Conservation (phyloP, 768 basidiomycete genomes). For the Zangia roseola region DNA sequence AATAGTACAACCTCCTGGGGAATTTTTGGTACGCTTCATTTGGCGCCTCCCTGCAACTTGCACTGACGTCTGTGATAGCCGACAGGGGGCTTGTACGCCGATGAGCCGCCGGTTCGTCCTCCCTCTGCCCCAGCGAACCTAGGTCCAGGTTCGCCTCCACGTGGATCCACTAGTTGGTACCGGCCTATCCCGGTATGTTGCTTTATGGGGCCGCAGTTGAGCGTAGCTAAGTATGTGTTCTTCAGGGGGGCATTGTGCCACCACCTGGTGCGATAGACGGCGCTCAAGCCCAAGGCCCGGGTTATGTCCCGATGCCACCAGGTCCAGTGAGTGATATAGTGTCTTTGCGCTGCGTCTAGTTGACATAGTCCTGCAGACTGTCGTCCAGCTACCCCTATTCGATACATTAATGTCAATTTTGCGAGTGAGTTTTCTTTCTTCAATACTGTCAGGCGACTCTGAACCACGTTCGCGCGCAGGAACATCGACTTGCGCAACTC, state of each 20-base stretch:
- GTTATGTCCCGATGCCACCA: slow-evolving; percentile 46
- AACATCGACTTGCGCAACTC: slow-evolving; percentile 70
- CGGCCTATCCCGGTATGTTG: slow-evolving; percentile 18
- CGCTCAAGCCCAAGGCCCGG: slow-evolving; percentile 25
- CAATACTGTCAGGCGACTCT: background rate
- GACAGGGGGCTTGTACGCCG: slow-evolving; percentile 12
- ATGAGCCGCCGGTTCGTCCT: slow-evolving; percentile 12
- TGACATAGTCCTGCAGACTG: slow-evolving; percentile 41
- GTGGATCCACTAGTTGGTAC: slow-evolving; percentile 27
- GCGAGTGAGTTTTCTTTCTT: slow-evolving; percentile 42
- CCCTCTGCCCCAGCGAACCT: slow-evolving; percentile 24
- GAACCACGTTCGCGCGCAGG: slow-evolving; percentile 41
- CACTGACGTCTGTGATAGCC: slow-evolving; percentile 20
- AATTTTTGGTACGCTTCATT: slow-evolving; percentile 17
- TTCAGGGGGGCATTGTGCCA: slow-evolving; percentile 21
- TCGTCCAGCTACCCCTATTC: slow-evolving; percentile 64
- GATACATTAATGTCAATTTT: slow-evolving; percentile 69
- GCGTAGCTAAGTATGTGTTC: background rate
- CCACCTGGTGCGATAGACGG: slow-evolving; percentile 27
- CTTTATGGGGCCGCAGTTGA: background rate
- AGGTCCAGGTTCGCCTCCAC: slow-evolving; percentile 15
- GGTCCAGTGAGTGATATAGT: slow-evolving; percentile 47
- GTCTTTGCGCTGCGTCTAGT: background rate
- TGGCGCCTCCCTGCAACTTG: background rate
- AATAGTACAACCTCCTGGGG: slow-evolving; percentile 20